These are phyloP conservation scores for Penstemon eatonii DNA, from an alignment of 257 asterid species.

Conservation along the genomic window DNA sequence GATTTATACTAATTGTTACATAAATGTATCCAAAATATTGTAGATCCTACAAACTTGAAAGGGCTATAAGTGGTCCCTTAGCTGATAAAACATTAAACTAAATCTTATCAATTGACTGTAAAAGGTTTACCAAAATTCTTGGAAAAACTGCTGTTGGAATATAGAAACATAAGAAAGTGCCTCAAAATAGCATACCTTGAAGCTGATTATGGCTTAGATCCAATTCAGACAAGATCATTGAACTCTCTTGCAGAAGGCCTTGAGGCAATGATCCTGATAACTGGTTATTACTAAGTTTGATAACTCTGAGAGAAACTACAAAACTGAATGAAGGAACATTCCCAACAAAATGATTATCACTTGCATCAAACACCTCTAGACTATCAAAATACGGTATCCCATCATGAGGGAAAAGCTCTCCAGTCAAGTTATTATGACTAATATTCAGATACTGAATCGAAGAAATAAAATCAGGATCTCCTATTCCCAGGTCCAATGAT, in stretches of 20 bases:
- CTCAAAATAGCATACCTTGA: constrained; percentile 46
- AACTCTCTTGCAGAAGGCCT: constrained; percentile 77
- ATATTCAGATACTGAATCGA: constrained; percentile 58
- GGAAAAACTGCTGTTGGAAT: not conserved
- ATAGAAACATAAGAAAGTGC: not conserved
- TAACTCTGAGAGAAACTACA: constrained; percentile 69
- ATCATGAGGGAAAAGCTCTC: constrained; percentile 78
- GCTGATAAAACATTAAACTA: not conserved
- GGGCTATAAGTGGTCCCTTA: too few relatives aligned
- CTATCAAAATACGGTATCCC: constrained; percentile 81
- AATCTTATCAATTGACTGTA: not conserved
- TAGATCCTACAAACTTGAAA: too few relatives aligned
- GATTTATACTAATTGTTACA: too few relatives aligned
- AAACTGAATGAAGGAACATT: constrained; percentile 73
- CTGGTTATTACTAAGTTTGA: constrained; percentile 58
- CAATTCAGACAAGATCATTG: constrained; percentile 73
- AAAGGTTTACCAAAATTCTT: constrained; percentile 10
- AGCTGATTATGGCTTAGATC: constrained; percentile 82
- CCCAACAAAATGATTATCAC: constrained; percentile 60
- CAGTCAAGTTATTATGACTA: constrained; percentile 61
- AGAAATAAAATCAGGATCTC: constrained; percentile 55
- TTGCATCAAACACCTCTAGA: constrained; percentile 78
- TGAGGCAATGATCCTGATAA: constrained; percentile 74
- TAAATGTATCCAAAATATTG: too few relatives aligned
- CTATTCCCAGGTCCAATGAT: constrained; percentile 60